Evolutionary conservation across 2,329 filamentous ascomycete species (phyloP), one percentile per base, ranked within the genome.

Genomic region (Apiospora sp.): DNA sequence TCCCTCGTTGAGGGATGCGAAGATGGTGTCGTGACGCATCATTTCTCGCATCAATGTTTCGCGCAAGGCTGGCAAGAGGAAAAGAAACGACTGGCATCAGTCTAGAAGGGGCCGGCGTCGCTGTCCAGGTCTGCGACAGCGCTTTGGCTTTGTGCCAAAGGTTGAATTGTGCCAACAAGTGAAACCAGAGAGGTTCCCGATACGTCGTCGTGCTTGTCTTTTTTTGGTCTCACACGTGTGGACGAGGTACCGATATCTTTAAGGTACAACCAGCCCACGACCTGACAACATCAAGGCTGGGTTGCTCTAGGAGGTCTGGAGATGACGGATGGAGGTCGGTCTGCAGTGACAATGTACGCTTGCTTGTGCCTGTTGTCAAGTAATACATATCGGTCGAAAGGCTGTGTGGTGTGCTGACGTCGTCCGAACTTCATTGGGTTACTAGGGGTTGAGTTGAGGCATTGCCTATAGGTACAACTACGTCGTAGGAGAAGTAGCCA

Each of bases 101-200:
- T 64, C 30, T 22, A n/a, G 27, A 30, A 30, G 27, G 4, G 10
- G 58, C 2, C 1, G 46, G 8, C 34, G 8, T 41, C 22, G 54
- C 54, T 37, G 30, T 61, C 54, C 54, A 30, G n/a, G 34, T 41
- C n/a, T 64, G 58, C 58, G 58, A 64, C 58, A 64, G 4, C 58
- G 58, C 34, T 64, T 64, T 64, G 34, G 58, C 19, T 37, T 24
- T 64, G 58, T 64, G 58, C 58, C 58, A 64, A 37, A 41, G 30
- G 37, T 2, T 64, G 58, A 41, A 64, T 41, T 30, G 34, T 64
- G 58, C 30, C 51, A 61, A 16, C 54, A 19, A 61, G 19, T 61
- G 54, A n/a, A 22, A 61, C 54, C 34, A 61, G 30, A 12, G 54
- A 64, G 8, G 19, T 41, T 64, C 16, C 58, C 58, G 58, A 61